These are phyloP conservation scores for Kodamaea anthophila DNA, from an alignment of 1,139 yeast species.

Conservation along the genomic window DNA sequence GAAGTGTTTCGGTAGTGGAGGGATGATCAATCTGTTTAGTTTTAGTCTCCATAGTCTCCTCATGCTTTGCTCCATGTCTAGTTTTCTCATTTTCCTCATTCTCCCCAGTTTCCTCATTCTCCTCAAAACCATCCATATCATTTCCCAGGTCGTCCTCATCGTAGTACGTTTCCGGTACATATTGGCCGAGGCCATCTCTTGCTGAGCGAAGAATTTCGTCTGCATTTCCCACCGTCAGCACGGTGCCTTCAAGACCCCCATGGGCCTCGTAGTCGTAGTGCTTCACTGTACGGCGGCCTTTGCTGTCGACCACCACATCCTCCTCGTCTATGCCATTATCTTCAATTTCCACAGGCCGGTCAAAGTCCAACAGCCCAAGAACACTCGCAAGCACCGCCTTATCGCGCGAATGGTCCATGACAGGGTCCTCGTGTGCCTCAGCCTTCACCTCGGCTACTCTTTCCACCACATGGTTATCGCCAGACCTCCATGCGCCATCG, in stretches of 20 bases:
- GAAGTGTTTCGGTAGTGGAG: conserved; percentile 51
- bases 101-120: conserved; percentile 14
- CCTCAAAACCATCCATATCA: conserved; percentile 25
- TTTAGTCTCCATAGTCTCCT: conserved; percentile 46
- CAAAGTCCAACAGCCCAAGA: conserved; percentile 51
- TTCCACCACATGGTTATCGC: conserved; percentile 75
- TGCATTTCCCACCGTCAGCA: conserved; percentile 17
- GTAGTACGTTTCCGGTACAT: too few relatives aligned
- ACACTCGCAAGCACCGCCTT: conserved; percentile 48
- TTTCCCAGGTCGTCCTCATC: conserved; percentile 42
- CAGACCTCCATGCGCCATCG: conserved; percentile 78
- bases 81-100: conserved; percentile 12
- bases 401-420: conserved; percentile 25
- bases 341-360: conserved; percentile 51
- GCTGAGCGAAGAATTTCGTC: too few relatives aligned
- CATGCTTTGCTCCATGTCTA: conserved; percentile 19
- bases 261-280: conserved; percentile 35
- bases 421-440: too few relatives aligned
- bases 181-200: too few relatives aligned
- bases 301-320: conserved; percentile 43
- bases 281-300: conserved; percentile 33
- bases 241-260: conserved; percentile 18
- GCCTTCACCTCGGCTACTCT: conserved; percentile 20
- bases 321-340: conserved; percentile 32
- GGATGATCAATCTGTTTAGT: too few relatives aligned